These are phyloP conservation scores for Podaxis sp. DNA, from an alignment of 768 basidiomycete genomes.

Conservation along the genomic window DNA sequence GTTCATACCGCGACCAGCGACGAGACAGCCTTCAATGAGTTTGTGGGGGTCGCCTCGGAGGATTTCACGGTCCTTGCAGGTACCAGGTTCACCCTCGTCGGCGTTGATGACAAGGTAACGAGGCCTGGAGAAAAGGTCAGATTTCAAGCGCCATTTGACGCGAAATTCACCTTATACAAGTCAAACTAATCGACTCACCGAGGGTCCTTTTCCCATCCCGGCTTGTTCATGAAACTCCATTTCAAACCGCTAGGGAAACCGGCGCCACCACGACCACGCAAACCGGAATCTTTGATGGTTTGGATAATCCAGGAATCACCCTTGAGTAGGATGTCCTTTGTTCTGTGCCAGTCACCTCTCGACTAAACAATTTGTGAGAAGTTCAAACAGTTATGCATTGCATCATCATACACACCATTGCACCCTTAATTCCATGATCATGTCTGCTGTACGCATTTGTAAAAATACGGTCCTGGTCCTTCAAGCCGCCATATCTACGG, in stretches of 20 bases:
- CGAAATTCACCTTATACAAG: background rate
- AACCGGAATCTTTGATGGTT: slow-evolving; percentile 92
- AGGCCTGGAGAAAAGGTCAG: slow-evolving; percentile 48
- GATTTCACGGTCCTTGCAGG: slow-evolving; percentile 99
- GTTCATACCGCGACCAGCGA: slow-evolving; percentile 97
- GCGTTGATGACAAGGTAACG: slow-evolving; percentile 98
- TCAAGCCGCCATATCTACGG: slow-evolving; percentile 88
- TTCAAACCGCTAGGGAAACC: slow-evolving; percentile 97
- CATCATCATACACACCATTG: slow-evolving; percentile 52
- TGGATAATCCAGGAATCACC: slow-evolving; percentile 98
- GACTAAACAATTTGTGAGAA: slow-evolving; percentile 43
- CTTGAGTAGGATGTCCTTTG: slow-evolving; percentile 93
- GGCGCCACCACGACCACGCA: slow-evolving; percentile 94
- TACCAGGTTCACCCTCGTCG: slow-evolving; percentile 98
- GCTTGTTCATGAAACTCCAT: slow-evolving; percentile 99
- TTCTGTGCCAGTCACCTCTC: slow-evolving; percentile 97
- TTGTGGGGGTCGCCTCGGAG: slow-evolving; percentile 98
- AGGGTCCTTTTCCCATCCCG: slow-evolving; percentile 94
- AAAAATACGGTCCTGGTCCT: slow-evolving; percentile 93
- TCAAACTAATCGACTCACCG: slow-evolving; percentile 41
- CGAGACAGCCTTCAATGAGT: slow-evolving; percentile 95
- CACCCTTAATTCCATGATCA: slow-evolving; percentile 93
- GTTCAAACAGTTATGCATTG: background rate
- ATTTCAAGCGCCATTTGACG: background rate
- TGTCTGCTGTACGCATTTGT: slow-evolving; percentile 87